A percentile compares a stretch with the other conserved stretches of the same genome.
phyloP scores from a whole-genome alignment of 805 yeast species.

The Wickerhamomyces hampshirensis region DNA sequence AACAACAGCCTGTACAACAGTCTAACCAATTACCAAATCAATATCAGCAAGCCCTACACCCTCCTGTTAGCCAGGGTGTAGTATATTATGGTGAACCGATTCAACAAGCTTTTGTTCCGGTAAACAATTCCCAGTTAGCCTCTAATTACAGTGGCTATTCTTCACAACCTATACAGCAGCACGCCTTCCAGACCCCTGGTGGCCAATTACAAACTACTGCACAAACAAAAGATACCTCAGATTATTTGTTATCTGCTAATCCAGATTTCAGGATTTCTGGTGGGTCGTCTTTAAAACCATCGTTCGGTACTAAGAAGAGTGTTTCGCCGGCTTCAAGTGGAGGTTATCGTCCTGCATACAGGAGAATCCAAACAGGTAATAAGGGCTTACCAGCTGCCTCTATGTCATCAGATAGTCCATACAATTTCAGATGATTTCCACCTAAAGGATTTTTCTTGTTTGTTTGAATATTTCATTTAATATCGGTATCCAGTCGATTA shows the following conservation, averaged over 20 bases:
- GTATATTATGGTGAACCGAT: too few relatives aligned
- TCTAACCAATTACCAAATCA: background rate
- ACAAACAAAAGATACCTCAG: slow-evolving; percentile 28
- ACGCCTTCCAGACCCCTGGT: slow-evolving; percentile 4
- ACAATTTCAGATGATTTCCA: slow-evolving; percentile 33
- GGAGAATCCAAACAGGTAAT: slow-evolving; percentile 28
- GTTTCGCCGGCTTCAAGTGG: slow-evolving; percentile 6
- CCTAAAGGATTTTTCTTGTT: background rate
- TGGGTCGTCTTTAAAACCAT: slow-evolving; percentile 14
- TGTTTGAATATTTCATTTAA: too few relatives aligned
- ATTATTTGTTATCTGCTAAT: slow-evolving; percentile 39
- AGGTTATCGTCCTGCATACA: slow-evolving; percentile 34
- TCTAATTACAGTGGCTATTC: slow-evolving; percentile 1
- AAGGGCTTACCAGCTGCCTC: slow-evolving; percentile 38
- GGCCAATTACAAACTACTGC: slow-evolving; percentile 3
- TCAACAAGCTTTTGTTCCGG: too few relatives aligned
- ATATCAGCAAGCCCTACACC: background rate
- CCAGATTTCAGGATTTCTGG: slow-evolving; percentile 40
- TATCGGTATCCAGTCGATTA: too few relatives aligned
- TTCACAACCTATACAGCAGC: slow-evolving; percentile 3
- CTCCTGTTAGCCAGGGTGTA: background rate
- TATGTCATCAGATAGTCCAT: slow-evolving; percentile 38
- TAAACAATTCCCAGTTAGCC: background rate
- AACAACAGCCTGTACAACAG: slow-evolving; percentile 1
- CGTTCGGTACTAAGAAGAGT: slow-evolving; percentile 3